Conservation (phyloP, 495 filamentous ascomycete species). For the Penicillium chermesinum region DNA sequence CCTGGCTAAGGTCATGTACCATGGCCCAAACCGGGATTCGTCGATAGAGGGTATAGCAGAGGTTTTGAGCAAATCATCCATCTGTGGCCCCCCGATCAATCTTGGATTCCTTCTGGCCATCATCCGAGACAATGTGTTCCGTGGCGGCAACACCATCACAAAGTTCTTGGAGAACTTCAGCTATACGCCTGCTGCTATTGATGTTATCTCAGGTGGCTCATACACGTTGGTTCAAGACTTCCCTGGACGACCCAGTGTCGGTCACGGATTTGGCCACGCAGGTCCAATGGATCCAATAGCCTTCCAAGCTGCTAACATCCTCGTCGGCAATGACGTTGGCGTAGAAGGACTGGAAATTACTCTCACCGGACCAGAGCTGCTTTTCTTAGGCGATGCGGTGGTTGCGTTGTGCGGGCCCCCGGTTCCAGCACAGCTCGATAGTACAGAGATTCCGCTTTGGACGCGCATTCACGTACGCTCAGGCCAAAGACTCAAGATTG, state of each 20-base stretch:
- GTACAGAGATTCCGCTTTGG: conserved; percentile 47
- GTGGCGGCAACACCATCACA: conserved; percentile 47
- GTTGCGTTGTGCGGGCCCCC: conserved; percentile 51
- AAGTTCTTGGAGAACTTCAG: conserved; percentile 48
- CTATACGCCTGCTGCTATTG: conserved; percentile 46
- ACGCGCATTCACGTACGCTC: conserved; percentile 42
- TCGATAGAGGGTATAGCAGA: conserved; percentile 42
- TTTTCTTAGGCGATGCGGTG: conserved; percentile 45
- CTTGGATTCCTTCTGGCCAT: conserved; percentile 45
- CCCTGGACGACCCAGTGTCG: conserved; percentile 48
- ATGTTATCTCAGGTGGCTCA: conserved; percentile 51
- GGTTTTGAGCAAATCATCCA: conserved; percentile 34
- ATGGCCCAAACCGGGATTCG: conserved; percentile 35
- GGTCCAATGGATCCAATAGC: conserved; percentile 46
- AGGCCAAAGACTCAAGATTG: conserved; percentile 52
- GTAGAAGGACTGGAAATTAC: conserved; percentile 57
- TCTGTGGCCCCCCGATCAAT: conserved; percentile 56
- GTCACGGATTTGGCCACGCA: conserved; percentile 46
- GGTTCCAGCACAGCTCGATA: conserved; percentile 45
- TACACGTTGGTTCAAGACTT: conserved; percentile 58
- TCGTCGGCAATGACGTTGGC: conserved; percentile 50
- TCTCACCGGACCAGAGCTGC: conserved; percentile 52
- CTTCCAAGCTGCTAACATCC: conserved; percentile 40
- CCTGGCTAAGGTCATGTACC: conserved; percentile 58
- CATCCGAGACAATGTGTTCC: conserved; percentile 42